Base-by-base conservation (phyloP, 257 asterid genomes). In the Coffea eugenioides region DNA sequence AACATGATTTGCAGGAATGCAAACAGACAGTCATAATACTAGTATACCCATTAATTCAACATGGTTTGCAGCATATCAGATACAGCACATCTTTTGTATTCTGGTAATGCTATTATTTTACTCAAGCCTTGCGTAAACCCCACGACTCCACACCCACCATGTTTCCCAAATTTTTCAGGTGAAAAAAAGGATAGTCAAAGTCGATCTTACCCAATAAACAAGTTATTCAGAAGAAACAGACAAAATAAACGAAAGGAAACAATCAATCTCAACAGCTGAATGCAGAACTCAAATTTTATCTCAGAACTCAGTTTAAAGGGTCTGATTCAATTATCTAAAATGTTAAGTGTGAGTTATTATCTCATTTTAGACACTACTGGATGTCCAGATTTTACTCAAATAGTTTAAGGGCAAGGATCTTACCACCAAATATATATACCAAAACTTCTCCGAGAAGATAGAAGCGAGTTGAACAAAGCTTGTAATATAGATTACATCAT, bases 381-480 rank as follows among this genome's bases (percentile, higher is more conserved):
- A 76, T 62, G 27, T n/a, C 43, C 21, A 3, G n/a, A 45, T 49
- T 49, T 13, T 8, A 11, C 14, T 11, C 11, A 41, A 8, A 18
- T 2, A 75, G 41, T 23, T 36, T 23, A 31, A 61, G 46, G 41
- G 27, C 15, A 16, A 11, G 34, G 52, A 72, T 34, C 97, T 85
- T 86, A 96, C 99, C 94, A 93, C 97, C 84, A 93, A 84, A 86
- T 92, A 96, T 80, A 87, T 83, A 87, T 88, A 92, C 97, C 97
- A 92, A 85, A 93, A 92, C 85, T 90, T 94, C 76, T 86, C 98
- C 16, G 98, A 96, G 80, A 96, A 81, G 84, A 93, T 89, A 84
- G 98, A 89, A 64, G 92, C 82, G 76, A 96, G 88, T 84, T 96
- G 99, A 77, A 96, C 97, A 76, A 96, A 94, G 81, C 96, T 87